Base-by-base conservation (phyloP, 2,329 filamentous ascomycete genomes). In the Penicillium hordei region DNA sequence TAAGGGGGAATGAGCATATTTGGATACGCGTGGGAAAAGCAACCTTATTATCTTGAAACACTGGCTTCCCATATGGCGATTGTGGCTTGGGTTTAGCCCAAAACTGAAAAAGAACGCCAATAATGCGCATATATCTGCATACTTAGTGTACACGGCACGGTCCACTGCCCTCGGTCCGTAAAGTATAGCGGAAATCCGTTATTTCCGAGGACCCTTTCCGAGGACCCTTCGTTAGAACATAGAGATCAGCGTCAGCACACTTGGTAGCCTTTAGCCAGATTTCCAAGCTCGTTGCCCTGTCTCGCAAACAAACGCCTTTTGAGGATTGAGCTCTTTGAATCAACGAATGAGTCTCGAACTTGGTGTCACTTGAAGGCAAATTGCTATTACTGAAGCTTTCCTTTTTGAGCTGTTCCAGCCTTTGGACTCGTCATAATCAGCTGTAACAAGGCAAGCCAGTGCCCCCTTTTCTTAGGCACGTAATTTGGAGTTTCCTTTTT, bases 31-130 rank as follows among this genome's bases (percentile, higher is more conserved):
- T 64, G 52, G 63, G 48, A 63, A 52, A 57, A 60, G 40, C 48
- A 65, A 64, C 52, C 52, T 63, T 61, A 60, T 49, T 50, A 53
- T 57, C 58, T 61, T 64, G 63, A 64, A 65, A 65, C 63, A 52
- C 40, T 36, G 49, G 51, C 13, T 55, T 33, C 61, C 61, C 59
- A 65, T 65, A 65, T 64, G 63, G 64, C 62, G 38, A 55, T 17
- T 50, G 62, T 65, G 61, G 62, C 58, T 65, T 58, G 17, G 27
- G 15, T 31, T 10, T 38, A 5, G 25, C 31, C 34, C 15, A 46
- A 27, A 21, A 8, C 10, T 13, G 17, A 33, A 36, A 42, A 38
- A 5, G 25, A 43, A 53, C 25, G n/a, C 13, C n/a, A 39, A 21
- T 29, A 39, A 25, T 40, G 49, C 7, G 25, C 19, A 13, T 49